phyloP scores from a whole-genome alignment of 129 eudicot species.

The Logfia minima region DNA sequence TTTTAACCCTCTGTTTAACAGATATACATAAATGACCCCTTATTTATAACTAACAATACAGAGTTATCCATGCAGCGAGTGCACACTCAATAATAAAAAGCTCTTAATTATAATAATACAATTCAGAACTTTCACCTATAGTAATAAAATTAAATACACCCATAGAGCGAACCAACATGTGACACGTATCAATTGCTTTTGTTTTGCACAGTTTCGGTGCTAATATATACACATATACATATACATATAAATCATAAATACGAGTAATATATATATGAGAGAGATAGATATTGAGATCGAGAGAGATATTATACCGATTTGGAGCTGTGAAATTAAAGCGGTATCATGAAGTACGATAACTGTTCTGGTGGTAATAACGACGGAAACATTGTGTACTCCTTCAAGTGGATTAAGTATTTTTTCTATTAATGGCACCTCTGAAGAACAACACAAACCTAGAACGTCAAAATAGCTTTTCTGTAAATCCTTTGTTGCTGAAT shows the following conservation, averaged over 20 bases:
- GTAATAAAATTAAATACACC: no score
- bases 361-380: slow-evolving; percentile 65
- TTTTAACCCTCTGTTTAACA: no score
- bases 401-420: slow-evolving; percentile 53
- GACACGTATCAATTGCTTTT: neutral
- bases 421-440: slow-evolving; percentile 72
- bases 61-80: no score
- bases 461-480: slow-evolving; percentile 80
- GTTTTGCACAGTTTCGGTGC: neutral
- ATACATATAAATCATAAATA: neutral
- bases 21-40: no score
- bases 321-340: slow-evolving; percentile 50
- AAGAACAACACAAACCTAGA: slow-evolving; percentile 68
- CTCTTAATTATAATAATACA: no score
- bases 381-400: slow-evolving; percentile 62
- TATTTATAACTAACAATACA: no score
- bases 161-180: no score
- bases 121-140: no score
- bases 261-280: neutral
- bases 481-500: slow-evolving; percentile 21
- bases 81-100: no score
- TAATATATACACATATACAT: neutral
- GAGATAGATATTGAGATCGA: neutral
- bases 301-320: slow-evolving; percentile 50
- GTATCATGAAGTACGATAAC: slow-evolving; percentile 74